phyloP scores from a whole-genome alignment of 192 early-diverging fungal species.

The Spinellus fusiger region DNA sequence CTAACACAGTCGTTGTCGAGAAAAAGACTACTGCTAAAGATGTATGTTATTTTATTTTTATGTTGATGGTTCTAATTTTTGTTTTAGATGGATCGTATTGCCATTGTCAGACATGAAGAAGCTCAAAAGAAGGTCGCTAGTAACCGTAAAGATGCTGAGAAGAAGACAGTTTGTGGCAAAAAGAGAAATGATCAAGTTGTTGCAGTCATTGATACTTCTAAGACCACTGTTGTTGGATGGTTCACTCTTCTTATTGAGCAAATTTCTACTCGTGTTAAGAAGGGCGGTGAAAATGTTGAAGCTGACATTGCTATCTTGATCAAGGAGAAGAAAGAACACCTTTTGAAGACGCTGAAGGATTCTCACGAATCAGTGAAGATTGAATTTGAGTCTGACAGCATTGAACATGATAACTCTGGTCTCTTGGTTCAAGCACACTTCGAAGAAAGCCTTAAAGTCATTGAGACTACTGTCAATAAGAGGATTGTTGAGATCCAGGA shows the following conservation, averaged over 20 bases:
- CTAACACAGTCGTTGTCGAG: background rate
- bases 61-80: background rate
- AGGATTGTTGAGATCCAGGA: background rate
- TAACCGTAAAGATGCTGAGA: background rate
- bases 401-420: background rate
- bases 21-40: background rate
- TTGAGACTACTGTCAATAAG: background rate
- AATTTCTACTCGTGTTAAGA: background rate
- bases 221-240: background rate
- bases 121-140: background rate
- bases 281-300: conserved; percentile 2
- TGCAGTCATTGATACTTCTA: background rate
- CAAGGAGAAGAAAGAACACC: conserved; percentile 1
- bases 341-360: background rate
- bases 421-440: background rate
- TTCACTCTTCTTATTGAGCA: background rate
- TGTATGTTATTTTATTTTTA: background rate
- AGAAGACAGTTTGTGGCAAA: background rate
- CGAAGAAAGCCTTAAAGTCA: background rate
- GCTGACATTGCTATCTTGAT: background rate
- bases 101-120: no score
- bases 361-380: no score
- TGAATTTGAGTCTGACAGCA: background rate
- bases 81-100: background rate
- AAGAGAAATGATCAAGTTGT: no score